phyloP scores from a whole-genome alignment of 2,329 filamentous ascomycete genomes.

The Aspergillus sp. region DNA sequence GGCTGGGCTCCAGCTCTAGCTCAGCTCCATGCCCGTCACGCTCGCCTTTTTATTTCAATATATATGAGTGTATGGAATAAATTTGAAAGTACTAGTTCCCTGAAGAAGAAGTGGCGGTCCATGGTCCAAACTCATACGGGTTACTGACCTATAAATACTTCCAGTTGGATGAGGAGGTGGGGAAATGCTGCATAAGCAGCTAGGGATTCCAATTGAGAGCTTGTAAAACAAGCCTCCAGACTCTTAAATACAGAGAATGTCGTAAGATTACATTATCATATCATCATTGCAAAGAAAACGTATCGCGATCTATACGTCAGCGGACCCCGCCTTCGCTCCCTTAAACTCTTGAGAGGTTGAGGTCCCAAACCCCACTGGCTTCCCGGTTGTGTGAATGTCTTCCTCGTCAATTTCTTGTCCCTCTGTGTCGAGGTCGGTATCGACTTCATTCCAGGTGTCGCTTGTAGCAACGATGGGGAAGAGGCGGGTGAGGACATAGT shows the following conservation, averaged over 20 bases:
- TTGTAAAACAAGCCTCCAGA: neutral
- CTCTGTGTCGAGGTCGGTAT: conserved; percentile 36
- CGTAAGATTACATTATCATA: neutral
- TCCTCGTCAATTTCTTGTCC: conserved; percentile 33
- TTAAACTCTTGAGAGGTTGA: conserved; percentile 21
- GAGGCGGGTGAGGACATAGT: conserved; percentile 68
- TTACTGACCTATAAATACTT: no score
- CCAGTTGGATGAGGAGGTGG: no score
- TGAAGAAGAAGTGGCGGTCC: no score
- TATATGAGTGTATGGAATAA: no score
- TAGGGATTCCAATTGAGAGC: neutral
- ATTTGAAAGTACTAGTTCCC: no score
- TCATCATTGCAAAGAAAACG: neutral
- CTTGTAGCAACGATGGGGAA: conserved; percentile 74
- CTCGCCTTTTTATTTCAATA: no score
- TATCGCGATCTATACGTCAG: conserved; percentile 10
- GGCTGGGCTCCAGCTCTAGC: no score
- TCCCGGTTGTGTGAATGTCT: conserved; percentile 14
- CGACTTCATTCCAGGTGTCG: conserved; percentile 74
- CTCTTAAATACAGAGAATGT: neutral
- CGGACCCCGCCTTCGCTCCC: conserved; percentile 16
- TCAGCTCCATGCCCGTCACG: no score
- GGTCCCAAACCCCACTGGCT: conserved; percentile 10
- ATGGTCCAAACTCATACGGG: no score
- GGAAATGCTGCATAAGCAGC: neutral